Percentiles rank a stretch among this genome's conserved stretches.
Evolutionary conservation across 2,329 filamentous ascomycete genomes (phyloP).

Genomic region (Colletotrichum sp.): DNA sequence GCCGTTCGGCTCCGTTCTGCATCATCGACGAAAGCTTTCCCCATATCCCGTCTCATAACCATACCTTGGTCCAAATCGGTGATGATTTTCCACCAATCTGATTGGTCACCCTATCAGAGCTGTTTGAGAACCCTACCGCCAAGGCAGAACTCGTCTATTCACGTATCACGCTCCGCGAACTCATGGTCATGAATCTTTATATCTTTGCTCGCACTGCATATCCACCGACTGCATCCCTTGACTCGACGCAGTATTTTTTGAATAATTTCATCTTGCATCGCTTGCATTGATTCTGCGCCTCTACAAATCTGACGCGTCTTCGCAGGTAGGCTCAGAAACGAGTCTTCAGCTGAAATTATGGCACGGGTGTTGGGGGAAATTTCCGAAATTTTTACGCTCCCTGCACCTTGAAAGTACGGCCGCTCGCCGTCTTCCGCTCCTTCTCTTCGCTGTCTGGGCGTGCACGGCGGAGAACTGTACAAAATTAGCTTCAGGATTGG

Average conservation of each 20-base stretch:
- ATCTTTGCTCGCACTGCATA: background rate
- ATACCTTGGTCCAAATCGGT: background rate
- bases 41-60: background rate
- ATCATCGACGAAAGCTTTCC: background rate
- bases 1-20: background rate
- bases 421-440: conserved; percentile 97
- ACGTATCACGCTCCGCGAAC: background rate
- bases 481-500: background rate
- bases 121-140: background rate
- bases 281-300: background rate
- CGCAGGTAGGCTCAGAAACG: background rate
- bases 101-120: background rate
- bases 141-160: background rate
- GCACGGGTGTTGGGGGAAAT: background rate
- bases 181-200: conserved; percentile 8
- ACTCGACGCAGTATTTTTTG: background rate
- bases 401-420: conserved; percentile 80
- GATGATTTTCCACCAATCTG: background rate
- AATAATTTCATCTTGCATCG: background rate
- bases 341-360: background rate
- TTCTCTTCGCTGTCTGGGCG: conserved; percentile 95
- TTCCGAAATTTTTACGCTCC: conserved; percentile 21
- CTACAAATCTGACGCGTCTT: background rate
- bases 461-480: conserved; percentile 87
- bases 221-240: background rate